Evolutionary conservation across 129 eudicot species (phyloP).

Genomic region (Calendula officinalis): DNA sequence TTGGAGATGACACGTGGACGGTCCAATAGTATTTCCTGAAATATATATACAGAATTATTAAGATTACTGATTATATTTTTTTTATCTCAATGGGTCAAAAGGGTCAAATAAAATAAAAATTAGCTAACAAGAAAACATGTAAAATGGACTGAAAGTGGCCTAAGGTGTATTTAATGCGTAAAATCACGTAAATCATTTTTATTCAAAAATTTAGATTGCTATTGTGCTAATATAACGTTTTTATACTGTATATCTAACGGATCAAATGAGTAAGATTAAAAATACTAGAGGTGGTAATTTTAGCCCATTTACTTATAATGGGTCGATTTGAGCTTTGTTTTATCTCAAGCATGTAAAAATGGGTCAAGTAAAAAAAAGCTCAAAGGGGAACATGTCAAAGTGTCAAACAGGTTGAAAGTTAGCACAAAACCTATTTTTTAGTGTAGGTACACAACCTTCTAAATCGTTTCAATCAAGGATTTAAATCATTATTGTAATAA

Average conservation of each 20-base stretch:
- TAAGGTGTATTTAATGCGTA: too few species aligned
- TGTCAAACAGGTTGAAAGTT: not conserved
- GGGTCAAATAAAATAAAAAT: not conserved
- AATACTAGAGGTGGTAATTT: too few species aligned
- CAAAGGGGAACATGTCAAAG: not conserved
- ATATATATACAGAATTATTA: not conserved
- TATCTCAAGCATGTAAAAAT: not conserved
- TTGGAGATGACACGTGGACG: constrained; percentile 75
- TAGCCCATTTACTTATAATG: too few species aligned
- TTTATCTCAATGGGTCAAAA: not conserved
- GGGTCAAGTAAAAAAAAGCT: too few species aligned
- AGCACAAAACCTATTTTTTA: not conserved
- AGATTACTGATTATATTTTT: too few species aligned
- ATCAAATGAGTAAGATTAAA: too few species aligned
- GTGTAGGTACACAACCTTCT: not conserved
- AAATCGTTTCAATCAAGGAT: not conserved
- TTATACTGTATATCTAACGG: too few species aligned
- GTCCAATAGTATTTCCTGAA: constrained; percentile 55
- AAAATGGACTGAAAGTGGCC: too few species aligned
- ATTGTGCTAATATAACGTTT: too few species aligned
- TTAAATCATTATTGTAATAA: not conserved
- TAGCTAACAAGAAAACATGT: too few species aligned
- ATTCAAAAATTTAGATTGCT: too few species aligned
- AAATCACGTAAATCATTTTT: too few species aligned
- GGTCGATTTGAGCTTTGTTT: not conserved